Conservation (phyloP, 176 grass and related monocot species). For the Calamus simplicifolius region DNA sequence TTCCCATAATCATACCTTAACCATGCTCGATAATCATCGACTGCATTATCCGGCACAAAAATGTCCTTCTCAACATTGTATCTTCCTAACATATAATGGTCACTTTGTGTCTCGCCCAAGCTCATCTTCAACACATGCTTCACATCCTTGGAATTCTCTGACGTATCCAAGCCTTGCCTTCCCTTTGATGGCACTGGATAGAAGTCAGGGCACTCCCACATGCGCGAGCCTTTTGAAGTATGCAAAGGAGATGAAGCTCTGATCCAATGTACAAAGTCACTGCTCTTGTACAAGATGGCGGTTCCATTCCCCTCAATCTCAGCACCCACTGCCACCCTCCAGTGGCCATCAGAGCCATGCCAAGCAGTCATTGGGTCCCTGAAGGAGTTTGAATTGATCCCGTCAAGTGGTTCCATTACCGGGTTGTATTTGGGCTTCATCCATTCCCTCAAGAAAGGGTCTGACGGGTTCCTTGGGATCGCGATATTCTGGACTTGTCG, state of each 20-base stretch:
- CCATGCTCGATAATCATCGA: slow-evolving; percentile 27
- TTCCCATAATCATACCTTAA: slow-evolving; percentile 52
- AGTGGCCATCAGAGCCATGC: slow-evolving; percentile 55
- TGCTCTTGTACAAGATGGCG: slow-evolving; percentile 54
- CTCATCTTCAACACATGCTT: slow-evolving; percentile 70
- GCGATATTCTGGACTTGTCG: slow-evolving; percentile 71
- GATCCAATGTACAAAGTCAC: slow-evolving; percentile 25
- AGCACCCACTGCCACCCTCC: slow-evolving; percentile 60
- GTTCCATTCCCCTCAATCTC: slow-evolving; percentile 38
- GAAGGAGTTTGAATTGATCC: slow-evolving; percentile 45
- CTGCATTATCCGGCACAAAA: slow-evolving; percentile 38
- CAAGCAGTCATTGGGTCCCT: slow-evolving; percentile 88
- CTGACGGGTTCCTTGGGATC: slow-evolving; percentile 60
- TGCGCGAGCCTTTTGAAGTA: no score
- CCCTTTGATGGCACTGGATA: no score
- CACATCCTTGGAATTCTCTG: no score
- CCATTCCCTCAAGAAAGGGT: slow-evolving; percentile 75
- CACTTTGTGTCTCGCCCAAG: slow-evolving; percentile 41
- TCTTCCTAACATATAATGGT: slow-evolving; percentile 54
- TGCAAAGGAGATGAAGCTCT: no score
- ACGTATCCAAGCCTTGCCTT: no score
- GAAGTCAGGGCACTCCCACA: no score
- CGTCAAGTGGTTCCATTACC: slow-evolving; percentile 37
- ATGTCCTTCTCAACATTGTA: slow-evolving; percentile 44
- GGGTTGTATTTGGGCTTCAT: slow-evolving; percentile 58